A percentile compares a stretch with the other conserved stretches of the same genome.
Conservation (phyloP, 768 basidiomycete genomes). For the Sporobolomyces roseus region DNA sequence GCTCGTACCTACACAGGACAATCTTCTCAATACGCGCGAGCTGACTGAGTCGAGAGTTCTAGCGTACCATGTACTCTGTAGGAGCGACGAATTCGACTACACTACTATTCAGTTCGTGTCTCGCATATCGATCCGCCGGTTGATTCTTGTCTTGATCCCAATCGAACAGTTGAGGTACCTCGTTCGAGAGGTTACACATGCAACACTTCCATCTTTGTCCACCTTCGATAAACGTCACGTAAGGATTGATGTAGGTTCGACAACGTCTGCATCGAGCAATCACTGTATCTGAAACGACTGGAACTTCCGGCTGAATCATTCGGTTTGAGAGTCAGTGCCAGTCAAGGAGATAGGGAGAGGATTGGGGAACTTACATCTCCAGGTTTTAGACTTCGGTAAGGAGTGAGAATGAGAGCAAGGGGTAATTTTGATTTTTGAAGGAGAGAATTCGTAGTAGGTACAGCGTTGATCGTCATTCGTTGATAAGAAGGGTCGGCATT, state of each 20-base stretch:
- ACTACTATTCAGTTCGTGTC: slow-evolving; percentile 86
- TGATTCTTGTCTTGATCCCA: slow-evolving; percentile 93
- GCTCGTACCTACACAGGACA: slow-evolving; percentile 59
- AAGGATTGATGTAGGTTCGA: slow-evolving; percentile 95
- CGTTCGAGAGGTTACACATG: slow-evolving; percentile 97
- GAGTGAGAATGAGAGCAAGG: slow-evolving; percentile 79
- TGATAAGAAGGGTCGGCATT: slow-evolving; percentile 90
- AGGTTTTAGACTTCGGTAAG: slow-evolving; percentile 73
- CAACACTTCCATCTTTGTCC: slow-evolving; percentile 99
- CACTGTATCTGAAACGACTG: slow-evolving; percentile 86
- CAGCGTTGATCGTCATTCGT: slow-evolving; percentile 82
- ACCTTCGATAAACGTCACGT: slow-evolving; percentile 94
- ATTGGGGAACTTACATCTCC: slow-evolving; percentile 54
- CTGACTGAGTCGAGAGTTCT: not conserved
- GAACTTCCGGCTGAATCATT: slow-evolving; percentile 61
- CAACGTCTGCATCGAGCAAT: slow-evolving; percentile 94
- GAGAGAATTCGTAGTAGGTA: slow-evolving; percentile 83
- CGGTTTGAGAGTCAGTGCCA: not conserved
- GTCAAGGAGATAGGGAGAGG: too few relatives aligned
- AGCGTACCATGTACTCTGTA: slow-evolving; percentile 90
- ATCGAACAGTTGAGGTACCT: slow-evolving; percentile 96
- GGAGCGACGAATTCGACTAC: slow-evolving; percentile 97
- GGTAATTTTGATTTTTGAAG: slow-evolving; percentile 76
- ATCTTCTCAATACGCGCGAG: not conserved
- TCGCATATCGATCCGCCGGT: slow-evolving; percentile 89